A percentile compares a stretch with the other conserved stretches of the same genome.
Evolutionary conservation across 1,284 basidiomycete genomes (phyloP).

Genomic region (Meripilus lineatus): DNA sequence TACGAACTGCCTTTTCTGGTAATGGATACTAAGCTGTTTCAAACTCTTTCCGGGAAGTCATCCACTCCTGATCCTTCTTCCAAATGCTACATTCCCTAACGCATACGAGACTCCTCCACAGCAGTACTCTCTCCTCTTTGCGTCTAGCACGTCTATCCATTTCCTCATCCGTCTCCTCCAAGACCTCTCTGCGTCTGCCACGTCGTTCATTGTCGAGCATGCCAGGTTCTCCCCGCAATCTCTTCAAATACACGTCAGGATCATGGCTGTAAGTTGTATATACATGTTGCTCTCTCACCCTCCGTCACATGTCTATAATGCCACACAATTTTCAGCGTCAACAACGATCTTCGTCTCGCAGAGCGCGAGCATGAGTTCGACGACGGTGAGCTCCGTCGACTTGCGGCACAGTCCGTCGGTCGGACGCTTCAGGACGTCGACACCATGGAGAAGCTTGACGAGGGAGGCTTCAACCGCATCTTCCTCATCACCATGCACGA

Average conservation of each 20-base stretch:
- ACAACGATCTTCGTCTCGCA: slow-evolving; percentile 36
- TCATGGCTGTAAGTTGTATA: slow-evolving; percentile 34
- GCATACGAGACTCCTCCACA: too few species aligned
- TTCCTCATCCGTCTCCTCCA: not conserved
- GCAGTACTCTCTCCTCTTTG: slow-evolving; percentile 3
- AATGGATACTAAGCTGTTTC: too few species aligned
- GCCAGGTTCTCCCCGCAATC: not conserved
- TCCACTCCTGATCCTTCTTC: too few species aligned
- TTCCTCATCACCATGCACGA: slow-evolving; percentile 39
- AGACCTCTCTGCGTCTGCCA: not conserved
- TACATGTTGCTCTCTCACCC: slow-evolving; percentile 18
- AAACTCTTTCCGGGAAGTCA: too few species aligned
- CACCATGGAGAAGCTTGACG: slow-evolving; percentile 32
- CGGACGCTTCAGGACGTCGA: slow-evolving; percentile 27
- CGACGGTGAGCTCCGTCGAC: slow-evolving; percentile 32
- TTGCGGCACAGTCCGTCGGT: slow-evolving; percentile 37
- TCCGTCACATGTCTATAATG: slow-evolving; percentile 26
- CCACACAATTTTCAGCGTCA: slow-evolving; percentile 28
- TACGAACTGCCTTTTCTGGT: too few species aligned
- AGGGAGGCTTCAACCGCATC: slow-evolving; percentile 36
- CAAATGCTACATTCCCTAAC: too few species aligned
- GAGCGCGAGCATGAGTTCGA: slow-evolving; percentile 37
- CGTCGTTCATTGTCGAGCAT: slow-evolving; percentile 3
- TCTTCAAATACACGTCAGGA: slow-evolving; percentile 37
- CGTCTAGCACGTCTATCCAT: not conserved